A percentile compares a stretch with the other conserved stretches of the same genome.
Conservation (phyloP, 2,329 filamentous ascomycete species). For the Arthrobotrys conoides region DNA sequence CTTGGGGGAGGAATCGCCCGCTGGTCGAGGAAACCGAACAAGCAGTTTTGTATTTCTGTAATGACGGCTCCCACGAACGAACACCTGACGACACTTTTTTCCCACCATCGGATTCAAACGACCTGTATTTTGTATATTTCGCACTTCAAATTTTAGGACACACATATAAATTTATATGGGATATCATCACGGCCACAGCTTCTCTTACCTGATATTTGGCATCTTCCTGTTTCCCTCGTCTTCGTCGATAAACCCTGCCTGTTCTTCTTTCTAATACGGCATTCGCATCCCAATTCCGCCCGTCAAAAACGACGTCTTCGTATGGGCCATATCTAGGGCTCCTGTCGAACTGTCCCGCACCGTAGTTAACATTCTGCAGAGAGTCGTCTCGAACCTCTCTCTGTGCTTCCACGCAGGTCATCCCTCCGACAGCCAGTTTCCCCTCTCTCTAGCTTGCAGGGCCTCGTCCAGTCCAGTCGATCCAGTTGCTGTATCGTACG, state of each 20-base stretch:
- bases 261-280: slow-evolving; percentile 21
- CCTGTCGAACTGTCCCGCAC: slow-evolving; percentile 28
- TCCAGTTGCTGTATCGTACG: slow-evolving; percentile 16
- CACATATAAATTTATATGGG: slow-evolving; percentile 16
- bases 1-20: slow-evolving; percentile 44
- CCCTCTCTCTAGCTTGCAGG: slow-evolving; percentile 32
- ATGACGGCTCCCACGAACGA: slow-evolving; percentile 29
- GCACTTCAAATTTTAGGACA: slow-evolving; percentile 18
- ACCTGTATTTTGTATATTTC: slow-evolving; percentile 35
- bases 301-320: slow-evolving; percentile 19
- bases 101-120: not conserved
- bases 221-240: not conserved
- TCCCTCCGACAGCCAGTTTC: slow-evolving; percentile 18
- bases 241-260: slow-evolving; percentile 9
- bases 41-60: slow-evolving; percentile 26
- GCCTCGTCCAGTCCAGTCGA: slow-evolving; percentile 31
- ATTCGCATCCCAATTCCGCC: slow-evolving; percentile 32
- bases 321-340: slow-evolving; percentile 27
- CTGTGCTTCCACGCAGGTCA: slow-evolving; percentile 24
- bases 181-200: slow-evolving; percentile 15
- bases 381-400: slow-evolving; percentile 19
- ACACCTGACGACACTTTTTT: slow-evolving; percentile 32
- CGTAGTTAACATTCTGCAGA: slow-evolving; percentile 10
- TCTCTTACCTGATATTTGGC: slow-evolving; percentile 23
- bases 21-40: slow-evolving; percentile 52